phyloP scores from a whole-genome alignment of 129 eudicot genomes.

The Helichrysum umbraculigerum region DNA sequence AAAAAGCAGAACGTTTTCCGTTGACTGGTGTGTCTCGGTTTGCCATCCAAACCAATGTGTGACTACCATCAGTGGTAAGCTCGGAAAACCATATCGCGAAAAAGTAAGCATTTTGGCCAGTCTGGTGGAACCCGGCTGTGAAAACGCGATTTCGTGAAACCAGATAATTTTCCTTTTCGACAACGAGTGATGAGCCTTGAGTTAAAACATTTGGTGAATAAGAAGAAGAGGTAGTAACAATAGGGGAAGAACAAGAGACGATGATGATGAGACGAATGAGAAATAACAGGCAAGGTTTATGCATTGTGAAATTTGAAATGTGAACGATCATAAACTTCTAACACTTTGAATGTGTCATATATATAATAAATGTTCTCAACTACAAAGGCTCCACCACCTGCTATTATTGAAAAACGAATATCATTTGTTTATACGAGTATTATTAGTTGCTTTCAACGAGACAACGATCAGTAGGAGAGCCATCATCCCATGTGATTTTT shows the following conservation, averaged over 20 bases:
- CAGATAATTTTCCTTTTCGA: constrained; percentile 27
- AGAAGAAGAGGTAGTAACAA: not conserved
- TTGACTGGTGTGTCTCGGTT: constrained; percentile 47
- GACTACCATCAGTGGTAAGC: constrained; percentile 7
- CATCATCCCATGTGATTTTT: too few species aligned
- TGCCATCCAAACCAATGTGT: constrained; percentile 42
- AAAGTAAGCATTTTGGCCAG: constrained; percentile 41
- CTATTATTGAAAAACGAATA: too few species aligned
- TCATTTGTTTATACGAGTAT: too few species aligned
- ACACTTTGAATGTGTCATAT: not conserved
- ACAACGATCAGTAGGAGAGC: too few species aligned
- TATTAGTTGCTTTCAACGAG: too few species aligned
- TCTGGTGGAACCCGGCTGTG: constrained; percentile 42
- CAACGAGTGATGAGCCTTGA: constrained; percentile 36
- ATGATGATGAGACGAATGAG: not conserved
- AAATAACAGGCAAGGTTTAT: not conserved
- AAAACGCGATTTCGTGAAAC: constrained; percentile 39
- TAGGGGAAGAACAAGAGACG: not conserved
- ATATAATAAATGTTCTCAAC: not conserved
- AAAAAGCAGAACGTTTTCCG: constrained; percentile 31
- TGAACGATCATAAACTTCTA: not conserved
- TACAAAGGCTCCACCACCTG: too few species aligned
- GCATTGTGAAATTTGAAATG: not conserved
- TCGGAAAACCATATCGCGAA: constrained; percentile 47
- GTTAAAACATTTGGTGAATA: constrained; percentile 5